Conservation (phyloP, 805 yeast genomes). For the Teunomyces pallodes region DNA sequence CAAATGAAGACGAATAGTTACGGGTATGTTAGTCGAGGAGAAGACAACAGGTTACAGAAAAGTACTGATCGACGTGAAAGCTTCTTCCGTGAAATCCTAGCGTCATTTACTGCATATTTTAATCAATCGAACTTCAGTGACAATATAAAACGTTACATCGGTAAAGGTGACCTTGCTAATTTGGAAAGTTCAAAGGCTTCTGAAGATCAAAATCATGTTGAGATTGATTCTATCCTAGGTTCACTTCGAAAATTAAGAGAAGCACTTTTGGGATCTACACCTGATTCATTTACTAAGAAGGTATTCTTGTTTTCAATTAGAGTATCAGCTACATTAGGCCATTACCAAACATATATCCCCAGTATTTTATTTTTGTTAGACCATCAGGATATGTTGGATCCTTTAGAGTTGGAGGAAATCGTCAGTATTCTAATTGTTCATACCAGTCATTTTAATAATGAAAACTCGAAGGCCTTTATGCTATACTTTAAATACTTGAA, state of each 20-base stretch:
- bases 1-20: constrained; percentile 22
- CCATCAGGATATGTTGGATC: constrained; percentile 16
- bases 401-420: constrained; percentile 33
- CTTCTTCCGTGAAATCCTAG: constrained; percentile 38
- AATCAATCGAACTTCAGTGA: constrained; percentile 12
- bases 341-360: constrained; percentile 55
- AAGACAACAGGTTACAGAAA: constrained; percentile 46
- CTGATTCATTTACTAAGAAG: constrained; percentile 39
- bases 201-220: background rate
- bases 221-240: constrained; percentile 25
- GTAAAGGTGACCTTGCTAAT: constrained; percentile 6
- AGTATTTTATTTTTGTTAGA: constrained; percentile 43
- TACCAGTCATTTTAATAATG: constrained; percentile 37
- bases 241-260: constrained; percentile 54
- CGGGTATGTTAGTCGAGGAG: constrained; percentile 64
- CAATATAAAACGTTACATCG: constrained; percentile 8
- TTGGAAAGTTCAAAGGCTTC: background rate
- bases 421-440: constrained; percentile 46
- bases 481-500: constrained; percentile 27
- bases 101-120: constrained; percentile 30
- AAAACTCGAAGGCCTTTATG: constrained; percentile 29
- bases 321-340: constrained; percentile 44
- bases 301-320: constrained; percentile 50
- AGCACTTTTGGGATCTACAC: constrained; percentile 41
- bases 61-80: constrained; percentile 41